Base-by-base conservation (phyloP, 768 basidiomycete genomes). In the Psilocybe sp. region DNA sequence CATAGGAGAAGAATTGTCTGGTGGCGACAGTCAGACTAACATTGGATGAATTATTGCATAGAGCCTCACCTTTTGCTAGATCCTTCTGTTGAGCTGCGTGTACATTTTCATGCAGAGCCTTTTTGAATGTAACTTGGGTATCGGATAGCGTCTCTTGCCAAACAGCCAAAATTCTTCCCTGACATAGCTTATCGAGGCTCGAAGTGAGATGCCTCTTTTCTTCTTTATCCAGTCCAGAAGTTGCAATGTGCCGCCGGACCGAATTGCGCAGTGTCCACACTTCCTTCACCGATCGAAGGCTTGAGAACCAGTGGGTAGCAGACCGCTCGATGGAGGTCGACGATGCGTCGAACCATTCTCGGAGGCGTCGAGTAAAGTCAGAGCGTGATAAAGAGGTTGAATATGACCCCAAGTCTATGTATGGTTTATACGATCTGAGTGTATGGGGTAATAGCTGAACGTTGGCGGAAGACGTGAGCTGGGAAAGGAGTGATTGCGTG, bases 391-490 rank as follows among this genome's bases (percentile, higher is more conserved):
- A 65, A 2, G 73, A 71, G 14, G 82, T 74, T 3, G 82, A 79
- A 0, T 81, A 64, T 0, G 89, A 82, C 8, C 75, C 70, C 5
- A 85, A 68, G 58, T 93, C 87, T 52, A 96, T 80, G 64, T 90
- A 95, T 8, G 94, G 94, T 58, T 85, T 89, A 66, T 94, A 97
- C 4, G 79, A 76, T 55, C 78, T 79, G 52, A 98, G 78, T 51
- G 73, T 78, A 1, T 73, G 60, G 0, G 93, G 92, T 0, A 98
- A 77, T 47, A 91, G 77, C 13, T 84, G 78, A 53, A 94, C 82
- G 55, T 93, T 89, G 19, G 87, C 82, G 0, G 92, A 87, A 0
- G 94, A 93, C 0, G 92, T 92, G 18, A 96, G 76, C 8, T 77
- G 76, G 19, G 77, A 71, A 15, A 98, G 74, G 20, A 96, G 69